A percentile compares a stretch with the other conserved stretches of the same genome.
phyloP scores from a whole-genome alignment of 768 basidiomycete species.

The Russula sp. region DNA sequence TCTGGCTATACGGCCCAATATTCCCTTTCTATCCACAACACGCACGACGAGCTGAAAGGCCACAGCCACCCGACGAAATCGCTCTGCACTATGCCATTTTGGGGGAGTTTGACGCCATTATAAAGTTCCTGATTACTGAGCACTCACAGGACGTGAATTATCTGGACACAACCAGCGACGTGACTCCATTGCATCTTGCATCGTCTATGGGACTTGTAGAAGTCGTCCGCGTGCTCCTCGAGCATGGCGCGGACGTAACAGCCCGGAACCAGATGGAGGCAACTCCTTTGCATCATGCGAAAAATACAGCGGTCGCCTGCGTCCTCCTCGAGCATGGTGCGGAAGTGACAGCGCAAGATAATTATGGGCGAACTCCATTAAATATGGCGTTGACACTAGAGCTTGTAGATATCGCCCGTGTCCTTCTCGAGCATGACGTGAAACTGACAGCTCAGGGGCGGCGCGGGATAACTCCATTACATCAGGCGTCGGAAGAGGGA shows the following conservation, averaged over 20 bases:
- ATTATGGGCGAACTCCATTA: no score
- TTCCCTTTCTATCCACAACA: not conserved
- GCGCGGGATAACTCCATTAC: no score
- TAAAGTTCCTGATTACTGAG: not conserved
- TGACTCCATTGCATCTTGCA: not conserved
- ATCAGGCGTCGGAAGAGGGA: no score
- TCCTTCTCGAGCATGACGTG: no score
- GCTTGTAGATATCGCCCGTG: no score
- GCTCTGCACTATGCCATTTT: not conserved
- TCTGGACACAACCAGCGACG: not conserved
- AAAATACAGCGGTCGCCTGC: not conserved
- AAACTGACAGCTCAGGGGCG: no score
- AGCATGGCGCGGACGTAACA: not conserved
- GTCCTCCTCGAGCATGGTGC: not conserved
- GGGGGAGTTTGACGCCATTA: not conserved
- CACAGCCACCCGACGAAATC: not conserved
- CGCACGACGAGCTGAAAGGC: not conserved
- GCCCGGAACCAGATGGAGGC: not conserved
- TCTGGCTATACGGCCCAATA: not conserved
- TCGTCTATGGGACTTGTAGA: not conserved
- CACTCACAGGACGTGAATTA: not conserved
- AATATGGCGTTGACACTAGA: no score
- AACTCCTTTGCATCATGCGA: not conserved
- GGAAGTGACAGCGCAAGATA: no score
- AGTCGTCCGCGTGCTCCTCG: not conserved